Conservation (phyloP, 495 filamentous ascomycete genomes). For the Penicillium daleae region DNA sequence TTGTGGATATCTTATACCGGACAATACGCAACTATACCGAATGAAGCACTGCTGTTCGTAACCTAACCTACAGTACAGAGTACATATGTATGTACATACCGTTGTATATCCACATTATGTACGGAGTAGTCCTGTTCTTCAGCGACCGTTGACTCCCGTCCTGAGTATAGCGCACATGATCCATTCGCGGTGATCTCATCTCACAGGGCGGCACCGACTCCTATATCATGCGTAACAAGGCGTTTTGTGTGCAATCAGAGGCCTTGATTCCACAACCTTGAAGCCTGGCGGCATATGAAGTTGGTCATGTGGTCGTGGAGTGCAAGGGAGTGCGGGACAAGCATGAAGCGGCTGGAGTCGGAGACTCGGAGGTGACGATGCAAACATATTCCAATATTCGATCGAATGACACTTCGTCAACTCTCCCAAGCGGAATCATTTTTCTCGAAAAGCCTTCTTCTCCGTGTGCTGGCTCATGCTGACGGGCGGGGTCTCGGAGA, state of each 20-base stretch:
- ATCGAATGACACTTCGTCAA: neutral
- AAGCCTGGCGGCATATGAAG: constrained; percentile 34
- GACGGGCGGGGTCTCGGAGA: constrained; percentile 9
- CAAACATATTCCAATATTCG: neutral
- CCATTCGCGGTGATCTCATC: constrained; percentile 28
- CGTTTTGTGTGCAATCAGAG: constrained; percentile 22
- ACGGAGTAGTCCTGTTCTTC: constrained; percentile 21
- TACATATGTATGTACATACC: neutral
- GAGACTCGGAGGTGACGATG: constrained; percentile 9
- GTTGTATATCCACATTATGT: neutral
- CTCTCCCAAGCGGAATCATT: neutral
- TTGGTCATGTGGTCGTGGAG: constrained; percentile 32
- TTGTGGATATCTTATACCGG: neutral
- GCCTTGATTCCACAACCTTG: constrained; percentile 22
- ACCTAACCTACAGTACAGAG: no score
- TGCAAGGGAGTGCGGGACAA: constrained; percentile 10
- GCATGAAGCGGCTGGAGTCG: constrained; percentile 13
- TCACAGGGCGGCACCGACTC: constrained; percentile 17
- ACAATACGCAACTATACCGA: constrained; percentile 7
- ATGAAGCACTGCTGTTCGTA: neutral
- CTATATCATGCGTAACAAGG: constrained; percentile 12
- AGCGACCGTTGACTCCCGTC: constrained; percentile 11
- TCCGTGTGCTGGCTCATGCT: neutral
- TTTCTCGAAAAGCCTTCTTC: neutral
- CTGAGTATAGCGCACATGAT: constrained; percentile 5